Base-by-base conservation (phyloP, 176 grass and related monocot species). In the Avena eriantha region DNA sequence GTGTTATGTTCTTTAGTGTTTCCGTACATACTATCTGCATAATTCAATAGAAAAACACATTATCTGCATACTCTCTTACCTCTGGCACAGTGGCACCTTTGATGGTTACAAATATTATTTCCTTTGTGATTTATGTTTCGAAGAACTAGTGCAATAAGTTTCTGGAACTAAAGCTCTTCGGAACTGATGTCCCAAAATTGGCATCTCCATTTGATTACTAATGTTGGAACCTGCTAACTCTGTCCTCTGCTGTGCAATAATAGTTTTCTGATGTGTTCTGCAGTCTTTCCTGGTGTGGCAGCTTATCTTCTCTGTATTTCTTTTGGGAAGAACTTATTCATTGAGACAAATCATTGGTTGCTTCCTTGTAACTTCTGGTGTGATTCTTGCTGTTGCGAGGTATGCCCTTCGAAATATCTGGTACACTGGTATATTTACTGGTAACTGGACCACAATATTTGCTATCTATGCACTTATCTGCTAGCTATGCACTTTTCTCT, bases 231-330 rank as follows among this genome's bases (percentile, higher is more conserved):
- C 4, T 53, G 51, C 7, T 64, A 66, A 22, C 18, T 29, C 19
- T 68, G 16, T 60, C 17, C 18, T 58, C 63, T 84, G 33, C 36
- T 77, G 47, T 16, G 3, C 4, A 71, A 7, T 86, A 31, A 87
- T 47, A 19, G 66, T 76, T 56, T 68, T 76, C 60, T 87, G 54
- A 63, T 75, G 6, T 61, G 17, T 90, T 58, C 78, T 94, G 86
- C 93, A 96, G 96, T 94, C 96, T 64, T 98, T 98, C 86, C 88
- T 98, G 78, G 92, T 96, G 49, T 98, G 92, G 93, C 96, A 98
- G 89, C 92, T 96, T 87, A 80, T 89, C 73, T 94, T 98, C 85
- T 98, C 92, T 86, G 83, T 78, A 14, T 12, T 98, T 49, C 71
- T 98, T 82, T 90, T 98, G 88, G 78, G 50, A 84, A 96, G 89